Conservation (phyloP, 1,284 basidiomycete genomes). For the Anthracocystis setariae region DNA sequence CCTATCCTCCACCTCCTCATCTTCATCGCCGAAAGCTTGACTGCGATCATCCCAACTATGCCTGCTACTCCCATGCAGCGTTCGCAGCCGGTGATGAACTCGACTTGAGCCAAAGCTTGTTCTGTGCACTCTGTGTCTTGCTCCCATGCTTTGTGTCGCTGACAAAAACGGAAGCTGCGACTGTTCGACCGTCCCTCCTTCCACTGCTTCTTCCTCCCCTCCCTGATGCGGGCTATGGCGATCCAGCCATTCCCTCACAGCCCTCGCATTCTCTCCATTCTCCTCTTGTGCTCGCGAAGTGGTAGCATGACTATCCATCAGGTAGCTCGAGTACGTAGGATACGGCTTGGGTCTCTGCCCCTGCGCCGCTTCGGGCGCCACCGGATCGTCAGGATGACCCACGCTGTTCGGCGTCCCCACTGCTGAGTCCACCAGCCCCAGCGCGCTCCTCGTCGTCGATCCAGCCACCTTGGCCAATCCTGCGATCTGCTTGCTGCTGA, state of each 20-base stretch:
- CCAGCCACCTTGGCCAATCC: slow-evolving; percentile 30
- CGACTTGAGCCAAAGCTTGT: slow-evolving; percentile 28
- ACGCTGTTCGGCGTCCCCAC: slow-evolving; percentile 38
- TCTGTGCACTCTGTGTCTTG: slow-evolving; percentile 8
- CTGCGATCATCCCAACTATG: slow-evolving; percentile 59
- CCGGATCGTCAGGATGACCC: slow-evolving; percentile 15
- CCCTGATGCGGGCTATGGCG: slow-evolving; percentile 5
- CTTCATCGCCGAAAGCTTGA: slow-evolving; percentile 67
- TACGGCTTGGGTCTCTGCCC: slow-evolving; percentile 36
- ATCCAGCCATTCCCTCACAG: slow-evolving; percentile 37
- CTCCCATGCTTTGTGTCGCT: slow-evolving; percentile 9
- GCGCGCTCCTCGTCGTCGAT: slow-evolving; percentile 3
- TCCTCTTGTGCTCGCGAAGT: slow-evolving; percentile 7
- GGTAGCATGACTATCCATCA: slow-evolving; percentile 19
- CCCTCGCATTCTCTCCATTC: slow-evolving; percentile 10
- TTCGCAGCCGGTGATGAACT: slow-evolving; percentile 24
- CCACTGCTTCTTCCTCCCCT: not conserved
- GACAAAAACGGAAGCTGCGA: slow-evolving; percentile 27
- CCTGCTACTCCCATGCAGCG: slow-evolving; percentile 22
- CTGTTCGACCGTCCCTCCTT: slow-evolving; percentile 4
- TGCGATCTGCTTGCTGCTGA: slow-evolving; percentile 30
- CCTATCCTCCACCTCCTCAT: slow-evolving; percentile 63
- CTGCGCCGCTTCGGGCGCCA: slow-evolving; percentile 7
- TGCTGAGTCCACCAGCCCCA: slow-evolving; percentile 17
- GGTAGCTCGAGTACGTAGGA: slow-evolving; percentile 32